Conservation (phyloP, 208 protist species). For the Giardia muris region DNA sequence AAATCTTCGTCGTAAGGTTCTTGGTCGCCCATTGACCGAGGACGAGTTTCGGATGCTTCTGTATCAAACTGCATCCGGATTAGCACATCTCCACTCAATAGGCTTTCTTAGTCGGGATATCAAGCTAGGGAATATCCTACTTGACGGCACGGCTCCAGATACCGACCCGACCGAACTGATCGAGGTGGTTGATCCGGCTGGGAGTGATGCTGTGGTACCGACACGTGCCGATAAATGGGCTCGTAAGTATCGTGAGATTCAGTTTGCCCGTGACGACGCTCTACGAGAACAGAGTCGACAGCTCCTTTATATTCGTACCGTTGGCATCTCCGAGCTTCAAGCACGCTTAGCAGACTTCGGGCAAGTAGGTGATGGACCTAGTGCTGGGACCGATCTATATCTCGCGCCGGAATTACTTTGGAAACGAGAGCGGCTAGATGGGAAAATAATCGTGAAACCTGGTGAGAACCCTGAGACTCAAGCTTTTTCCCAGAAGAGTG, state of each 20-base stretch:
- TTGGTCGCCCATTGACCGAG: neutral
- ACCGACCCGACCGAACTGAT: neutral
- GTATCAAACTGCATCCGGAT: neutral
- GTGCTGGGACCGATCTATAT: neutral
- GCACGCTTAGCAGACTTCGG: slow-evolving; percentile 10
- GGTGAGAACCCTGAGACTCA: neutral
- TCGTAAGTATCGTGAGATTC: neutral
- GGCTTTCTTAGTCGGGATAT: neutral
- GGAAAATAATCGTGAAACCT: neutral
- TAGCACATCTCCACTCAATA: slow-evolving; percentile 9
- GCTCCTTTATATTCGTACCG: neutral
- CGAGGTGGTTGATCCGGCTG: too few species aligned
- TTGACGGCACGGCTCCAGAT: neutral
- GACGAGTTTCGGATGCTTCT: neutral
- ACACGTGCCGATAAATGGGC: neutral
- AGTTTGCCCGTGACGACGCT: neutral
- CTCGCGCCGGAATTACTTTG: neutral
- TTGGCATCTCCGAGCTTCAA: neutral
- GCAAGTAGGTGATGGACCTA: neutral
- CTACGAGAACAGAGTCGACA: neutral
- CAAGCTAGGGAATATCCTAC: neutral
- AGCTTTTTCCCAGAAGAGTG: neutral
- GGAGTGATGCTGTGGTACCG: too few species aligned
- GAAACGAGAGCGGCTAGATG: neutral
- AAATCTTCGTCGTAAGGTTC: neutral